A percentile compares a stretch with the other conserved stretches of the same genome.
Conservation (phyloP, 1,284 basidiomycete species). For the Ceratobasidium sp. region DNA sequence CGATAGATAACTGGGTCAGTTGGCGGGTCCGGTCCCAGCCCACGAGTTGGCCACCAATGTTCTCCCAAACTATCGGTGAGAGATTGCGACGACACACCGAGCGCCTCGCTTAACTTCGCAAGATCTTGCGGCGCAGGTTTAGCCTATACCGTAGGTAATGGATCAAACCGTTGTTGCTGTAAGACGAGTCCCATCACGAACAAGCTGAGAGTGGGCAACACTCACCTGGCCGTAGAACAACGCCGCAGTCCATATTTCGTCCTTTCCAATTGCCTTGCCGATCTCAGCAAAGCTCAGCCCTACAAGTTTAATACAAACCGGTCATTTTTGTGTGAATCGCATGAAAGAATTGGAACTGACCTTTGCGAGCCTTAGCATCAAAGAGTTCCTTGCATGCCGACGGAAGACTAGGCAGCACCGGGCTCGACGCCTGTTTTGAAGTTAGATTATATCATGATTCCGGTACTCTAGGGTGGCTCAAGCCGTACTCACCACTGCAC, state of each 20-base stretch:
- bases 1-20: conserved; percentile 88
- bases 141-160: conserved; percentile 73
- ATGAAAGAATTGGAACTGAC: not conserved
- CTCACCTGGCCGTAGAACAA: conserved; percentile 86
- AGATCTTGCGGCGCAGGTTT: conserved; percentile 76
- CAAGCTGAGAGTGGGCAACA: conserved; percentile 33
- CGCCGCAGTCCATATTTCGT: conserved; percentile 89
- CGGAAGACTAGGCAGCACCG: conserved; percentile 34
- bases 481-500: conserved; percentile 16
- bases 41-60: conserved; percentile 81
- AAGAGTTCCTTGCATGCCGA: conserved; percentile 39
- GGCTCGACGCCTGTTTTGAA: conserved; percentile 27
- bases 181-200: not conserved
- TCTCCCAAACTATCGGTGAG: conserved; percentile 69
- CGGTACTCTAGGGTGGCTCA: not conserved
- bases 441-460: not conserved
- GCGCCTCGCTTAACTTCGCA: conserved; percentile 64
- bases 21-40: conserved; percentile 75
- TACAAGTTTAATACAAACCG: too few species aligned
- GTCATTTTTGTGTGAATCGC: too few species aligned
- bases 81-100: conserved; percentile 61
- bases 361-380: conserved; percentile 40
- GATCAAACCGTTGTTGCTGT: conserved; percentile 20
- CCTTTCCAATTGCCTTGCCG: conserved; percentile 75
- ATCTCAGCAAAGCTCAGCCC: conserved; percentile 78